Conservation (phyloP, 768 basidiomycete genomes). For the Boletus eberwhitei region DNA sequence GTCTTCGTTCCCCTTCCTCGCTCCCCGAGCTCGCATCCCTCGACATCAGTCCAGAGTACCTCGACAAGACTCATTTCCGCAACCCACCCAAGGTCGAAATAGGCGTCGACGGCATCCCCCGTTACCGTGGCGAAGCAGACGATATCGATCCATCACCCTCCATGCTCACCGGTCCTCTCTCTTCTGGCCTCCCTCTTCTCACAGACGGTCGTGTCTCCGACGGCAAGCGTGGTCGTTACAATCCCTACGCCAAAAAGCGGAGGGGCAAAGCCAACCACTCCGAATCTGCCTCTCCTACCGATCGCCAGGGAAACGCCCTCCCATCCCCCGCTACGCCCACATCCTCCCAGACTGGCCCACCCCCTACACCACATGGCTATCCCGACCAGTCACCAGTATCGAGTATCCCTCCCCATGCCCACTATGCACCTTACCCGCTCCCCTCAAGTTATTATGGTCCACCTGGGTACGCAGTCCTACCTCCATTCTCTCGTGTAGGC, state of each 20-base stretch:
- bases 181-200: constrained; percentile 47
- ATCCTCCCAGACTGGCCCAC: constrained; percentile 22
- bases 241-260: constrained; percentile 46
- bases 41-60: constrained; percentile 82
- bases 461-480: constrained; percentile 20
- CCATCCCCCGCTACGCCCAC: constrained; percentile 33
- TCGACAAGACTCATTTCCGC: constrained; percentile 89
- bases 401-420: constrained; percentile 23
- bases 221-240: constrained; percentile 43
- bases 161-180: constrained; percentile 40
- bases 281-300: constrained; percentile 32
- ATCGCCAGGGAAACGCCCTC: constrained; percentile 20
- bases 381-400: constrained; percentile 28
- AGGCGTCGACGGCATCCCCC: constrained; percentile 75
- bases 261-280: constrained; percentile 31
- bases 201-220: constrained; percentile 45
- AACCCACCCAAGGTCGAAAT: constrained; percentile 87
- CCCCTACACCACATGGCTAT: constrained; percentile 25
- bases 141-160: constrained; percentile 51
- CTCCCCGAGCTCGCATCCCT: constrained; percentile 83
- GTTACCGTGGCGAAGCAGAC: constrained; percentile 83
- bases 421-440: constrained; percentile 34
- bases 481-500: constrained; percentile 1
- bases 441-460: constrained; percentile 32
- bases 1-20: constrained; percentile 83